phyloP scores from a whole-genome alignment of 352 stramenopile species.

The Thalassiosira ordinaria region DNA sequence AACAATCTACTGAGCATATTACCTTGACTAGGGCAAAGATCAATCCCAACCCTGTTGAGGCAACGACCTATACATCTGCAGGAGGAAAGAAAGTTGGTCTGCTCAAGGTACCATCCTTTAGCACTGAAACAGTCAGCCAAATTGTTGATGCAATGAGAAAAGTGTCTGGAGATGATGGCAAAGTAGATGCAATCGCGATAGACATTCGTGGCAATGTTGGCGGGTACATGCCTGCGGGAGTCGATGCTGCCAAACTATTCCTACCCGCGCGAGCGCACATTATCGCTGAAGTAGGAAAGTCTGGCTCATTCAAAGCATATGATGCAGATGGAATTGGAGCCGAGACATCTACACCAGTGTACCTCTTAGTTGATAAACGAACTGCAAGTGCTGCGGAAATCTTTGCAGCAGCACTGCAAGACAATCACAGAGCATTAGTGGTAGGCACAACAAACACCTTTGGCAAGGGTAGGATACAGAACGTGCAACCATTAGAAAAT shows the following conservation, averaged over 20 bases:
- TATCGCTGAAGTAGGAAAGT: slow-evolving; percentile 59
- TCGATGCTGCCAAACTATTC: slow-evolving; percentile 68
- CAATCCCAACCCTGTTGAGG: slow-evolving; percentile 32
- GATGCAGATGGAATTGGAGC: slow-evolving; percentile 59
- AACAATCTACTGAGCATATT: slow-evolving; percentile 19
- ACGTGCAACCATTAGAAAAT: slow-evolving; percentile 58
- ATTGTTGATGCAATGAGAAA: slow-evolving; percentile 51
- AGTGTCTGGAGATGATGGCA: slow-evolving; percentile 3
- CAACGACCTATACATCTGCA: slow-evolving; percentile 32
- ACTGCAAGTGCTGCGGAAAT: slow-evolving; percentile 70
- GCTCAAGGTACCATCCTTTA: slow-evolving; percentile 67
- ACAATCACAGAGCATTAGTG: slow-evolving; percentile 62
- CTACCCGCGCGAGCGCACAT: slow-evolving; percentile 47
- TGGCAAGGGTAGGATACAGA: slow-evolving; percentile 73
- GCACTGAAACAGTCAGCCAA: slow-evolving; percentile 47
- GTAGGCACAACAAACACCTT: slow-evolving; percentile 53
- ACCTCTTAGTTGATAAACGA: slow-evolving; percentile 62
- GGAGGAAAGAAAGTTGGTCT: slow-evolving; percentile 52
- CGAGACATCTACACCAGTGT: slow-evolving; percentile 54
- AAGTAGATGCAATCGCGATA: slow-evolving; percentile 3
- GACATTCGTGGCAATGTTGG: slow-evolving; percentile 69
- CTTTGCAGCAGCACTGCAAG: slow-evolving; percentile 62
- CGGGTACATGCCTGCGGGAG: slow-evolving; percentile 68
- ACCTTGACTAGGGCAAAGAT: slow-evolving; percentile 42
- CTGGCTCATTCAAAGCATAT: slow-evolving; percentile 48